A percentile compares a stretch with the other conserved stretches of the same genome.
phyloP scores from a whole-genome alignment of 1,284 basidiomycete genomes.

The Agroathelia rolfsii region DNA sequence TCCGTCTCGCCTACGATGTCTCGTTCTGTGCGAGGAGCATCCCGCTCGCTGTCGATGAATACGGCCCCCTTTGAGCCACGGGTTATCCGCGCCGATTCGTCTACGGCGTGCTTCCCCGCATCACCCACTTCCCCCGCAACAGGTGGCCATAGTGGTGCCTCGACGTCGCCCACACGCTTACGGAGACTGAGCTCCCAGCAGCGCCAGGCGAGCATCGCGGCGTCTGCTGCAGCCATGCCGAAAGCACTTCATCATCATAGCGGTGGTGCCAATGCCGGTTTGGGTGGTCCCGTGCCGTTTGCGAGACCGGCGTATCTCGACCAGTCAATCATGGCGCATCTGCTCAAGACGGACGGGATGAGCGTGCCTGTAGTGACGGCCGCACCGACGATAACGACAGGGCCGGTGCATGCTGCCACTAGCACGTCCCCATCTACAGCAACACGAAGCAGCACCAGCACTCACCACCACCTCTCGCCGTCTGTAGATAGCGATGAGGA shows the following conservation, averaged over 20 bases:
- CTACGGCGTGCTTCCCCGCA: slow-evolving; percentile 25
- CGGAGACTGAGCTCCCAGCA: slow-evolving; percentile 37
- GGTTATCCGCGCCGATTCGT: slow-evolving; percentile 43
- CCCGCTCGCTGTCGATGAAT: no score
- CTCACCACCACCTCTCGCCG: slow-evolving; percentile 17
- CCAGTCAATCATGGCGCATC: slow-evolving; percentile 58
- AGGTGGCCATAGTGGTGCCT: no score
- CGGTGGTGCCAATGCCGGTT: no score
- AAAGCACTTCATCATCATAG: no score
- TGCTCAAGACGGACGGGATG: slow-evolving; percentile 34
- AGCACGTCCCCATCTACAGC: slow-evolving; percentile 16
- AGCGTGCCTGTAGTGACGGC: slow-evolving; percentile 18
- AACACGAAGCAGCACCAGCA: background rate
- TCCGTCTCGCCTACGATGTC: no score
- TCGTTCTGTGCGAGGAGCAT: no score
- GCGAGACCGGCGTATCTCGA: slow-evolving; percentile 64
- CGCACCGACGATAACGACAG: no score
- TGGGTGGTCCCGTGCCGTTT: slow-evolving; percentile 36
- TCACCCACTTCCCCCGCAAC: no score
- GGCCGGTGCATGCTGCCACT: slow-evolving; percentile 11
- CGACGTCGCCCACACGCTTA: slow-evolving; percentile 30
- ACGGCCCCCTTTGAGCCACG: slow-evolving; percentile 54
- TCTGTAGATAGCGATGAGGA: slow-evolving; percentile 55
- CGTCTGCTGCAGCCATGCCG: slow-evolving; percentile 13
- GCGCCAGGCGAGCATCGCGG: no score